Conservation (phyloP, 2,329 filamentous ascomycete genomes). For the Sarocladium strictum region DNA sequence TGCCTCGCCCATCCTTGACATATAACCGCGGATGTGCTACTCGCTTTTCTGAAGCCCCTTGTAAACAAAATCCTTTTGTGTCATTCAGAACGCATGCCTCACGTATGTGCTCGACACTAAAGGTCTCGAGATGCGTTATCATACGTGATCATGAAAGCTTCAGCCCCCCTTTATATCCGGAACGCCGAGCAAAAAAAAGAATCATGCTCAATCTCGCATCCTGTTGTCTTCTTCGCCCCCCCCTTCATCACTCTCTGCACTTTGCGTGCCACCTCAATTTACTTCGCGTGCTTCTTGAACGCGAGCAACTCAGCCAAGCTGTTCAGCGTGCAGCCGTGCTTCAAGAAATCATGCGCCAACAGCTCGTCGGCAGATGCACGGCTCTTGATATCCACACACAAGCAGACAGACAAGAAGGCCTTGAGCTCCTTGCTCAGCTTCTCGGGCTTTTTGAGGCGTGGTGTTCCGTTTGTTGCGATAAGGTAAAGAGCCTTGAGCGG, state of each 20-base stretch:
- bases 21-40: background rate
- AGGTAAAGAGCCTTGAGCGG: constrained; percentile 95
- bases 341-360: constrained; percentile 87
- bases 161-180: constrained; percentile 3
- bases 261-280: constrained; percentile 18
- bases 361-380: constrained; percentile 88
- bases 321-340: constrained; percentile 77
- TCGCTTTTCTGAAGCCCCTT: background rate
- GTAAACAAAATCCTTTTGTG: background rate
- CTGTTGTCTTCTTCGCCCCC: background rate
- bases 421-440: constrained; percentile 97
- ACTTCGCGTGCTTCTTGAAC: constrained; percentile 73
- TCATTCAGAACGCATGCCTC: background rate
- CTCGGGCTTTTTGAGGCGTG: constrained; percentile 94
- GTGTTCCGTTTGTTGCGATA: constrained; percentile 96
- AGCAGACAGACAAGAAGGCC: constrained; percentile 90
- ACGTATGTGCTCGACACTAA: background rate
- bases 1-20: background rate
- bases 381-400: constrained; percentile 94
- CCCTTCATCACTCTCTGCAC: background rate
- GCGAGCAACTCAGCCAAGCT: constrained; percentile 83
- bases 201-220: constrained; percentile 1
- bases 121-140: background rate
- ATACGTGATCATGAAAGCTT: background rate
- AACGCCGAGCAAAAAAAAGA: constrained; percentile 9